phyloP scores from a whole-genome alignment of 768 basidiomycete species.

The Termitomyces sp. region DNA sequence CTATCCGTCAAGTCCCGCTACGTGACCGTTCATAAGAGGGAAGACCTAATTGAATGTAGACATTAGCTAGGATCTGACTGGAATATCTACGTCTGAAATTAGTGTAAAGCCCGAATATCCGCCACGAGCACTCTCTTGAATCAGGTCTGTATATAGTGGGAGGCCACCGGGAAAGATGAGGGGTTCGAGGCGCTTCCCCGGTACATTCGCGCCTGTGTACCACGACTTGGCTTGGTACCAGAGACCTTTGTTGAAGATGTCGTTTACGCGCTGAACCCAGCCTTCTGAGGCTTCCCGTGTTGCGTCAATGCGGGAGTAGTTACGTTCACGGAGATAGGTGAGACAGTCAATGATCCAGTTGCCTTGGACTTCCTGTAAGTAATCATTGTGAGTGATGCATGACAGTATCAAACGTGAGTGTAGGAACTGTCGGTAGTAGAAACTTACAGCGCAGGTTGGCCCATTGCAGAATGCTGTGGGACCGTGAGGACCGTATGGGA shows the following conservation, averaged over 20 bases:
- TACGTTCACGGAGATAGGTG: conserved; percentile 11
- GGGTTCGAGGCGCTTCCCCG: conserved; percentile 16
- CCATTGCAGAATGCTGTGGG: conserved; percentile 21
- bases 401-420: too few species aligned
- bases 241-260: conserved; percentile 6
- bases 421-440: too few species aligned
- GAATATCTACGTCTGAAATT: not conserved
- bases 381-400: too few species aligned
- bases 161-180: conserved; percentile 19
- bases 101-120: conserved; percentile 14
- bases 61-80: not conserved
- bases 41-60: too few species aligned
- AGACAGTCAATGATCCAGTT: conserved; percentile 20
- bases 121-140: conserved; percentile 13
- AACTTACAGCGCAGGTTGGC: conserved; percentile 15
- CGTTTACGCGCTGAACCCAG: conserved; percentile 10
- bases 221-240: conserved; percentile 18
- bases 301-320: conserved; percentile 4
- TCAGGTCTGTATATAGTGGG: conserved; percentile 11
- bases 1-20: too few species aligned
- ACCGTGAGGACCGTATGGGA: conserved; percentile 19
- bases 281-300: conserved; percentile 8
- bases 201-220: conserved; percentile 8
- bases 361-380: conserved; percentile 21
- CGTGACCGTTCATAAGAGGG: too few species aligned